A percentile compares a stretch with the other conserved stretches of the same genome.
These are phyloP conservation scores for Tylopilus sp. DNA, from an alignment of 1,284 basidiomycete species.

Conservation along the genomic window DNA sequence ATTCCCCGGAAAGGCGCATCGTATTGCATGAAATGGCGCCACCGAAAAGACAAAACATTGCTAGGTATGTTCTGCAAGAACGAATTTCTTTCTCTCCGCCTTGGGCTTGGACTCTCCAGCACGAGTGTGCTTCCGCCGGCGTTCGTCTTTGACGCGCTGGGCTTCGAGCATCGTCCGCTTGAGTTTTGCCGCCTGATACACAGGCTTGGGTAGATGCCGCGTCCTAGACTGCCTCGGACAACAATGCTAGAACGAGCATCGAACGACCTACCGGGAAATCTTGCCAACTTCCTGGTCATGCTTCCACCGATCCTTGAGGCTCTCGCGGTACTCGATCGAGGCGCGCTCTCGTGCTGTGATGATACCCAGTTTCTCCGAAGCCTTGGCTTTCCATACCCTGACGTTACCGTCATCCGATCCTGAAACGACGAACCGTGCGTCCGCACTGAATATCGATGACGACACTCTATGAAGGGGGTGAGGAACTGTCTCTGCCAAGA, in stretches of 20 bases:
- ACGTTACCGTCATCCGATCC: conserved; percentile 98
- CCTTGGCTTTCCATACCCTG: conserved; percentile 93
- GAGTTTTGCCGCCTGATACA: conserved; percentile 84
- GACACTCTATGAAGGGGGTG: conserved; percentile 52
- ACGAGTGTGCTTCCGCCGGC: conserved; percentile 82
- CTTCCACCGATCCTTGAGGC: conserved; percentile 87
- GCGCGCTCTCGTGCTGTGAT: conserved; percentile 91
- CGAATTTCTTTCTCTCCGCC: conserved; percentile 85
- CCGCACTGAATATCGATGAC: conserved; percentile 79
- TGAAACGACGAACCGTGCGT: conserved; percentile 89
- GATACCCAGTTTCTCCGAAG: conserved; percentile 90
- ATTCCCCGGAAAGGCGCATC: conserved; percentile 5
- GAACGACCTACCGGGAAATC: conserved; percentile 64
- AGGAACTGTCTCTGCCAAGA: conserved; percentile 2
- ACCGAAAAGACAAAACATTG: conserved; percentile 10
- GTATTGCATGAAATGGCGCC: conserved; percentile 4
- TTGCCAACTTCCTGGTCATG: conserved; percentile 78
- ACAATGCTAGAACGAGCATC: not conserved
- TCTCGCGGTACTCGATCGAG: conserved; percentile 89
- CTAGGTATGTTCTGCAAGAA: conserved; percentile 74
- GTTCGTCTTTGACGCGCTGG: conserved; percentile 88
- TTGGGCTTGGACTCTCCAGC: conserved; percentile 87
- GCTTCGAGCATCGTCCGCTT: conserved; percentile 94
- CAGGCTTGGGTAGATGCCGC: conserved; percentile 86
- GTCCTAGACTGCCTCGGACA: conserved; percentile 46